phyloP scores from a whole-genome alignment of 2,329 filamentous ascomycete species.

The Magnaporthales sp. region DNA sequence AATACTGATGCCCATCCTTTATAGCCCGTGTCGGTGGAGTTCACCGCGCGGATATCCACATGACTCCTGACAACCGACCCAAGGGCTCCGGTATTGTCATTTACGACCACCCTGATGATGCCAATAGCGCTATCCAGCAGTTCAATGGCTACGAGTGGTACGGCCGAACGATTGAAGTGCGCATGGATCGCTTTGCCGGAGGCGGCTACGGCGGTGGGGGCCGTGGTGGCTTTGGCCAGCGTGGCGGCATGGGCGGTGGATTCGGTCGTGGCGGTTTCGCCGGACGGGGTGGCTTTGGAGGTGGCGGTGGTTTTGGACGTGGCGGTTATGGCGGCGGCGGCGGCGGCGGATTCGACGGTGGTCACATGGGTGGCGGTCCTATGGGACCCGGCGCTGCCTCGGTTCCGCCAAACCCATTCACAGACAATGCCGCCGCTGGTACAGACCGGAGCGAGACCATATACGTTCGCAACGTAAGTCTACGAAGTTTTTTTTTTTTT shows the following conservation, averaged over 20 bases:
- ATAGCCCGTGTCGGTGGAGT: conserved; percentile 63
- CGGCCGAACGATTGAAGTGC: conserved; percentile 84
- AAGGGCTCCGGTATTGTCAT: conserved; percentile 97
- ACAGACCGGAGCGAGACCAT: conserved; percentile 78
- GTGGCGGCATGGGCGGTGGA: conserved; percentile 47
- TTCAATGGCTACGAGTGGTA: conserved; percentile 99
- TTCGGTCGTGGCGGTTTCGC: conserved; percentile 37
- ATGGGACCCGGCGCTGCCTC: conserved; percentile 37
- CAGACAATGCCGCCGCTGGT: conserved; percentile 80
- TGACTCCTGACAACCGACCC: conserved; percentile 81
- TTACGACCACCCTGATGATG: conserved; percentile 91
- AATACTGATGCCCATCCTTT: not conserved
- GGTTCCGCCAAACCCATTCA: conserved; percentile 64
- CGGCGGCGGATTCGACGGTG: conserved; percentile 36
- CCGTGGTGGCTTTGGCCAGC: conserved; percentile 51
- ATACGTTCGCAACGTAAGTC: conserved; percentile 91
- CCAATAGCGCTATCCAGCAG: conserved; percentile 89
- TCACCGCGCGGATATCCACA: conserved; percentile 90
- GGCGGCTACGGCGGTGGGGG: conserved; percentile 34
- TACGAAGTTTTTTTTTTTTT: not conserved
- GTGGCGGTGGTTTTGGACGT: conserved; percentile 28
- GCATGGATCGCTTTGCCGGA: conserved; percentile 88
- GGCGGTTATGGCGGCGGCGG: conserved; percentile 41
- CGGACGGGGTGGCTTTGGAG: conserved; percentile 33
- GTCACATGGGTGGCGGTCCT: conserved; percentile 34